Conservation (phyloP, 495 filamentous ascomycete genomes). For the Penicillium verhagenii region DNA sequence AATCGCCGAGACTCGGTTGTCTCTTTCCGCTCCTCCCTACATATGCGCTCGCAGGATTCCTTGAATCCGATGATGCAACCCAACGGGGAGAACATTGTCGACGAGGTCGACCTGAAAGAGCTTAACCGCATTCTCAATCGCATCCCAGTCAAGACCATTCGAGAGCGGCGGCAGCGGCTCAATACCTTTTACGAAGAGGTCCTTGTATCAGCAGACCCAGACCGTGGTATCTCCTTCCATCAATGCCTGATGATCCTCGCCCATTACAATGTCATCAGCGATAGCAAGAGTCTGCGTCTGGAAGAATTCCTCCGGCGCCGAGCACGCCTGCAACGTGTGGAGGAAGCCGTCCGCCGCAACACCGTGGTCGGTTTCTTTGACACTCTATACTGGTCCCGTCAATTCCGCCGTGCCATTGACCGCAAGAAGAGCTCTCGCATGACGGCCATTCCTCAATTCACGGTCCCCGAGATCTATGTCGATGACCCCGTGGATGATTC, state of each 20-base stretch:
- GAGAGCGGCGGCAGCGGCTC: constrained; percentile 69
- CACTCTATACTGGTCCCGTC: constrained; percentile 84
- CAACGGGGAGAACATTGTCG: constrained; percentile 48
- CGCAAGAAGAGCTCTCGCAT: constrained; percentile 69
- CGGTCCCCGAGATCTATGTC: constrained; percentile 87
- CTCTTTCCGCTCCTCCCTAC: constrained; percentile 13
- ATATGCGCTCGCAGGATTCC: constrained; percentile 24
- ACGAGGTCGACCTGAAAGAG: constrained; percentile 74
- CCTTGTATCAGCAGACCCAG: constrained; percentile 85
- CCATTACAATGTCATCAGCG: constrained; percentile 98
- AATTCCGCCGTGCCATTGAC: constrained; percentile 71
- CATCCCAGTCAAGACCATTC: constrained; percentile 75
- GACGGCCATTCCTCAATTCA: constrained; percentile 74
- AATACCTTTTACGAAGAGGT: constrained; percentile 96
- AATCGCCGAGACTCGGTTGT: constrained; percentile 44
- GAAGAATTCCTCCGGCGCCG: constrained; percentile 94
- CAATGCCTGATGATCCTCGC: constrained; percentile 94
- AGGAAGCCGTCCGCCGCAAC: constrained; percentile 87
- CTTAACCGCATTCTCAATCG: constrained; percentile 70
- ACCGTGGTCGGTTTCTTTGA: constrained; percentile 94
- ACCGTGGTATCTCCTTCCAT: constrained; percentile 88
- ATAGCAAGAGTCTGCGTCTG: constrained; percentile 89
- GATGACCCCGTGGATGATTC: constrained; percentile 58
- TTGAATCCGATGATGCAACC: constrained; percentile 13
- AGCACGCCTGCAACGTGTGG: constrained; percentile 88